Evolutionary conservation across 352 stramenopile species (phyloP).

Genomic region (Globisporangium uncinulatum): DNA sequence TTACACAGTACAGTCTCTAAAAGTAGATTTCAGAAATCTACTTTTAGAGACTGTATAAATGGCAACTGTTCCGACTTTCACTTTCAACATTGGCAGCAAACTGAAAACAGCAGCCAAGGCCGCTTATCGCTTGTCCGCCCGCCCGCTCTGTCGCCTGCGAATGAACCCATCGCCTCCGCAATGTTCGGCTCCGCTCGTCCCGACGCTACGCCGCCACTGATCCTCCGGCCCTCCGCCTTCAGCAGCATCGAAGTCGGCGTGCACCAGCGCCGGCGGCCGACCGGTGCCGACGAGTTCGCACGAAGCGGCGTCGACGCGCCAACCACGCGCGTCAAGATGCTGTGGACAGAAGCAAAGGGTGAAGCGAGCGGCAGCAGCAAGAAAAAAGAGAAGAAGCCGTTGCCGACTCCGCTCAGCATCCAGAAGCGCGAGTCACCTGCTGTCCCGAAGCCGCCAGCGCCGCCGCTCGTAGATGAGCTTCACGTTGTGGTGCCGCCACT

Average conservation of each 20-base stretch:
- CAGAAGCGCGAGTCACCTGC: neutral
- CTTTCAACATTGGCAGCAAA: too few species aligned
- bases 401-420: neutral
- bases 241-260: neutral
- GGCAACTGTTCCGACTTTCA: too few species aligned
- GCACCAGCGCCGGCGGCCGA: too few species aligned
- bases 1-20: too few species aligned
- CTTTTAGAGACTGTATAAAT: too few species aligned
- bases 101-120: too few species aligned
- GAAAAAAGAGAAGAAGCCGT: neutral
- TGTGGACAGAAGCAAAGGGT: constrained; percentile 11
- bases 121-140: too few species aligned
- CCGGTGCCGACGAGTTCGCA: constrained; percentile 7
- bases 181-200: neutral
- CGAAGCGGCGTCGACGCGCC: constrained; percentile 2
- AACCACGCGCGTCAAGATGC: constrained; percentile 8
- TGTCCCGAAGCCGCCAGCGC: neutral
- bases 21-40: too few species aligned
- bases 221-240: neutral
- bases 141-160: too few species aligned
- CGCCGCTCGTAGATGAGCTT: neutral
- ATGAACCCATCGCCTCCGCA: too few species aligned
- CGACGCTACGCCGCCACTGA: neutral
- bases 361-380: neutral
- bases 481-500: neutral